Evolutionary conservation across 805 yeast species (phyloP).

Genomic region (Candida coquimbonensis): DNA sequence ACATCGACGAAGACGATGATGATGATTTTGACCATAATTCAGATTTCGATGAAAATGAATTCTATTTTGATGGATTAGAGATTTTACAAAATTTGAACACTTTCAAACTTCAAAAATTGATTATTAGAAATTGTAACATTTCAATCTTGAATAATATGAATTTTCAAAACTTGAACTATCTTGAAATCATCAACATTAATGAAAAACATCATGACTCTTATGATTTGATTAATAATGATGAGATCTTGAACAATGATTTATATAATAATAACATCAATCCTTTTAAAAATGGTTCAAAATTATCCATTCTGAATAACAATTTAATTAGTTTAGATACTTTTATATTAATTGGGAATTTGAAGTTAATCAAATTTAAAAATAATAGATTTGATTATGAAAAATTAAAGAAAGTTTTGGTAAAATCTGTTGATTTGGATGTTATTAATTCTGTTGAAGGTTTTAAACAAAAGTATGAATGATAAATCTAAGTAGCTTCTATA

Average conservation of each 20-base stretch:
- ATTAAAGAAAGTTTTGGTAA: slow-evolving; percentile 3
- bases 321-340: slow-evolving; percentile 6
- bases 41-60: slow-evolving; percentile 28
- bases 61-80: slow-evolving; percentile 30
- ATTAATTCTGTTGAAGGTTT: neutral
- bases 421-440: slow-evolving; percentile 7
- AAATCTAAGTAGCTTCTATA: no score
- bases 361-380: slow-evolving; percentile 3
- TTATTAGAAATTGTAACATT: slow-evolving; percentile 19
- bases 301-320: slow-evolving; percentile 3
- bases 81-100: slow-evolving; percentile 16
- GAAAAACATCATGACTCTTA: slow-evolving; percentile 20
- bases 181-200: slow-evolving; percentile 17
- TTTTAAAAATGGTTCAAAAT: slow-evolving; percentile 5
- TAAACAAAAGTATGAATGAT: neutral
- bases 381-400: neutral
- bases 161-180: slow-evolving; percentile 9
- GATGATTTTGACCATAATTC: slow-evolving; percentile 28
- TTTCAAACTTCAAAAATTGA: slow-evolving; percentile 7
- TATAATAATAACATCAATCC: neutral
- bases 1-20: slow-evolving; percentile 20
- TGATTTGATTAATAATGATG: slow-evolving; percentile 11
- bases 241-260: neutral
- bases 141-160: slow-evolving; percentile 13
- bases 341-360: slow-evolving; percentile 11